Percentiles rank a stretch among this genome's conserved stretches.
These are phyloP conservation scores for Malassezia equina DNA, from an alignment of 1,284 basidiomycete species.

Conservation along the genomic window DNA sequence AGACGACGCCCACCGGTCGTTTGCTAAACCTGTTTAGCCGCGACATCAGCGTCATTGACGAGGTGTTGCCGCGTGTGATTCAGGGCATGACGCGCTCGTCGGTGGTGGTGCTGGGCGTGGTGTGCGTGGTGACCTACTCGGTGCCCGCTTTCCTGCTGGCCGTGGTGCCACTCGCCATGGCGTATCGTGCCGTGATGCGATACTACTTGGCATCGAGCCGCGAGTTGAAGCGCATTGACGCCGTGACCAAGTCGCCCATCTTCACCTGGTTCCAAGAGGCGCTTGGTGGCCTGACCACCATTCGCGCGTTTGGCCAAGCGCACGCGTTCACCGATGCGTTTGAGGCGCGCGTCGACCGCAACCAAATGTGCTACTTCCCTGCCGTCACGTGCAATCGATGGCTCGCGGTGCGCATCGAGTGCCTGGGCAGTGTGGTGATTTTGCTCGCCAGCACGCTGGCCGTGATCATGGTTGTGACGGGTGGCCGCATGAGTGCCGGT, in stretches of 20 bases:
- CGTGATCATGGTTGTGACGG: conserved; percentile 53
- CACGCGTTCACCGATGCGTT: conserved; percentile 66
- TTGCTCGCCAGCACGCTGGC: conserved; percentile 63
- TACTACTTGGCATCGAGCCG: conserved; percentile 85
- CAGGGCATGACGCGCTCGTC: conserved; percentile 37
- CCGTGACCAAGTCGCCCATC: conserved; percentile 78
- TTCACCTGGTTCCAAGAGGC: conserved; percentile 69
- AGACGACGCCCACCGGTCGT: conserved; percentile 53
- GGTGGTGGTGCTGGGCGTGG: conserved; percentile 57
- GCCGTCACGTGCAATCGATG: conserved; percentile 63
- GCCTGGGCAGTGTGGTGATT: conserved; percentile 72
- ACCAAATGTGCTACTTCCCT: conserved; percentile 65
- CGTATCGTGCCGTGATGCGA: conserved; percentile 36
- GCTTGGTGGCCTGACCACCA: conserved; percentile 70
- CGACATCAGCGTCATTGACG: conserved; percentile 81
- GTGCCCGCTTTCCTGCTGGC: conserved; percentile 63
- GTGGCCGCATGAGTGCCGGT: conserved; percentile 66
- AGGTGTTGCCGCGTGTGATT: conserved; percentile 44
- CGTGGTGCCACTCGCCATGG: conserved; percentile 38
- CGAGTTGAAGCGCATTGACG: conserved; percentile 82
- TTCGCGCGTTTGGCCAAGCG: conserved; percentile 55
- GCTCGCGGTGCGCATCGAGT: conserved; percentile 58
- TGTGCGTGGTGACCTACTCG: conserved; percentile 60
- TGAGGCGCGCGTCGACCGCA: conserved; percentile 69
- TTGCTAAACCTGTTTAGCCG: conserved; percentile 75